These are phyloP conservation scores for Boletus rufocinnamomeus DNA, from an alignment of 768 basidiomycete species.

Conservation along the genomic window DNA sequence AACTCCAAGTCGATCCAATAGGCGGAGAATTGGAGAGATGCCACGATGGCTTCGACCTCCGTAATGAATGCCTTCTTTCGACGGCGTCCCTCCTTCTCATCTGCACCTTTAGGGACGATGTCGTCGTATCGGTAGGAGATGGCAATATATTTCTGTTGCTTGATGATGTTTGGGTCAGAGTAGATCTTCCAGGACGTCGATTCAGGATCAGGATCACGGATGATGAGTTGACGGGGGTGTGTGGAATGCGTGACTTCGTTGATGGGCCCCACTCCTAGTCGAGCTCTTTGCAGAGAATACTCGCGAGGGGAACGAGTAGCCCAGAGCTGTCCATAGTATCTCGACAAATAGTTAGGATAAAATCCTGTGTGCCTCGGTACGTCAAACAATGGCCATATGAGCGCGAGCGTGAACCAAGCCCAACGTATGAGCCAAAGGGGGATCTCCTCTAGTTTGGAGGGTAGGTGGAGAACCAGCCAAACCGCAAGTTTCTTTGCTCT, in stretches of 20 bases:
- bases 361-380: constrained; percentile 1
- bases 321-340: constrained; percentile 29
- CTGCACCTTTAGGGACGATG: background rate
- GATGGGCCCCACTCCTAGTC: constrained; percentile 4
- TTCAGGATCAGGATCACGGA: constrained; percentile 14
- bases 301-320: constrained; percentile 24
- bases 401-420: constrained; percentile 18
- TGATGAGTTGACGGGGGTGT: constrained; percentile 22
- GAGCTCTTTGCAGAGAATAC: constrained; percentile 16
- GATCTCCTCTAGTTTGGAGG: background rate
- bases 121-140: constrained; percentile 25
- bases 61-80: constrained; percentile 2
- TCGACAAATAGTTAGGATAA: constrained; percentile 23
- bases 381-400: constrained; percentile 18
- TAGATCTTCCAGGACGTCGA: constrained; percentile 4
- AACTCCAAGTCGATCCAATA: constrained; percentile 28
- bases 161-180: constrained; percentile 4
- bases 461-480: constrained; percentile 16
- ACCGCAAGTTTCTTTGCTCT: constrained; percentile 17
- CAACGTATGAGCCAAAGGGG: constrained; percentile 19
- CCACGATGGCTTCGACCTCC: background rate
- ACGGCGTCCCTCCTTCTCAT: background rate
- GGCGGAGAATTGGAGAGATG: constrained; percentile 13
- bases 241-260: constrained; percentile 11
- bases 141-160: constrained; percentile 18